phyloP scores from a whole-genome alignment of 2,329 filamentous ascomycete species.

The Stylonectria norvegica region DNA sequence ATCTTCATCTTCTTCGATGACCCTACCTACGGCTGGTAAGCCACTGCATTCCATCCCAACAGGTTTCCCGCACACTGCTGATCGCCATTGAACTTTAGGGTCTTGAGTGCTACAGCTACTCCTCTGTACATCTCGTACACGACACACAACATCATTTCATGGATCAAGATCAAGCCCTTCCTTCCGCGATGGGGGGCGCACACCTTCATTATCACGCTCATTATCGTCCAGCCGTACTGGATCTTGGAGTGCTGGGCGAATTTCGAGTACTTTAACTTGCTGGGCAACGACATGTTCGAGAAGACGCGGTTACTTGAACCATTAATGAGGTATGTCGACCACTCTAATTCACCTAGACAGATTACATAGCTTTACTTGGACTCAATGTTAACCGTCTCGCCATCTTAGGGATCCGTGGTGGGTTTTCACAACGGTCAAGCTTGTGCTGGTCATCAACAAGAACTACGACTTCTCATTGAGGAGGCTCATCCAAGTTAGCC shows the following conservation, averaged over 20 bases:
- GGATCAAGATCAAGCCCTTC: constrained; percentile 16
- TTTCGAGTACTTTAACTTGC: constrained; percentile 13
- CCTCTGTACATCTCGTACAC: constrained; percentile 14
- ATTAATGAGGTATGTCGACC: constrained; percentile 3
- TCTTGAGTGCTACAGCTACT: constrained; percentile 9
- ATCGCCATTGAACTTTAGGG: too few relatives aligned
- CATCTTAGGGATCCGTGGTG: constrained; percentile 13
- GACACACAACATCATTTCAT: constrained; percentile 12
- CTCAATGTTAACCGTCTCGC: not conserved
- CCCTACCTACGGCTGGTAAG: constrained; percentile 9
- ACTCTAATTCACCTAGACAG: not conserved
- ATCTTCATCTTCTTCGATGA: constrained; percentile 13
- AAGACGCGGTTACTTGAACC: constrained; percentile 10
- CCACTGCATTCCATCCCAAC: not conserved
- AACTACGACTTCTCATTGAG: constrained; percentile 12
- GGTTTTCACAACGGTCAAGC: constrained; percentile 14
- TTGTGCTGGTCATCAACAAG: constrained; percentile 14
- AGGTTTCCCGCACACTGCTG: too few relatives aligned
- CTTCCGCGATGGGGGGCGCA: constrained; percentile 12
- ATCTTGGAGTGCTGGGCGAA: constrained; percentile 12
- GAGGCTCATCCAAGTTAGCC: constrained; percentile 9
- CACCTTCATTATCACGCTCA: constrained; percentile 11
- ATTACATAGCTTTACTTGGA: not conserved
- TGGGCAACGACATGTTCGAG: constrained; percentile 6
- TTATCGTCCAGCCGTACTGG: constrained; percentile 14